phyloP scores from a whole-genome alignment of 805 yeast species.

The Starmerella bombi region DNA sequence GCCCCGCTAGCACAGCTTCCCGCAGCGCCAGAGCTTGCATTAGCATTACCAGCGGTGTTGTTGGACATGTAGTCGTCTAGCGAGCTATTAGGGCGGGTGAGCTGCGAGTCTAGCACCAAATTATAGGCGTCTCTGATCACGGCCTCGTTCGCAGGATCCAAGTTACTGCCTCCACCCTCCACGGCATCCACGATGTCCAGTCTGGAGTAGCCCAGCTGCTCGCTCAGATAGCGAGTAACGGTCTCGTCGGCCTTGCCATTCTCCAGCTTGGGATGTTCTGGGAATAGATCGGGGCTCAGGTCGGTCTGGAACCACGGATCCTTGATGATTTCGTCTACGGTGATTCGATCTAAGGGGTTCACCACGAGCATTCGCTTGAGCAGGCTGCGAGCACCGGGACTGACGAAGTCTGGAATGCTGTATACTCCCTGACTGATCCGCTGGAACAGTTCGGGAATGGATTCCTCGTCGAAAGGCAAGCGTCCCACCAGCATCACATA shows the following conservation, averaged over 20 bases:
- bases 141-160: slow-evolving; percentile 34
- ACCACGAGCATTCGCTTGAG: slow-evolving; percentile 86
- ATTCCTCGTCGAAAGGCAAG: slow-evolving; percentile 91
- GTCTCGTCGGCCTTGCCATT: slow-evolving; percentile 45
- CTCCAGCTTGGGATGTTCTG: slow-evolving; percentile 32
- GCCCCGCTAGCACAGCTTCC: slow-evolving; percentile 4
- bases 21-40: slow-evolving; percentile 12
- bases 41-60: not conserved
- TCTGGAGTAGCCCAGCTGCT: slow-evolving; percentile 79
- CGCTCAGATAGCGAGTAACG: slow-evolving; percentile 57
- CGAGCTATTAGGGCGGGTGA: slow-evolving; percentile 21
- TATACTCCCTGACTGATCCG: slow-evolving; percentile 88
- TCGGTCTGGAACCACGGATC: slow-evolving; percentile 86
- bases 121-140: slow-evolving; percentile 81
- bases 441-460: slow-evolving; percentile 85
- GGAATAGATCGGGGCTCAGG: slow-evolving; percentile 65
- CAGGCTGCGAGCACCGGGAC: slow-evolving; percentile 71
- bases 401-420: slow-evolving; percentile 73
- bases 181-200: slow-evolving; percentile 66
- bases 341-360: slow-evolving; percentile 84
- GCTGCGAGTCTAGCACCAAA: slow-evolving; percentile 65
- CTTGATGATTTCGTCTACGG: slow-evolving; percentile 81
- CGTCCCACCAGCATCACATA: slow-evolving; percentile 95
- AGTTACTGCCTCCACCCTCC: slow-evolving; percentile 28
- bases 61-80: slow-evolving; percentile 20